Evolutionary conservation across 2,329 filamentous ascomycete genomes (phyloP), one percentile per base, ranked within the genome.

Genomic region (Alternaria tenuissima): DNA sequence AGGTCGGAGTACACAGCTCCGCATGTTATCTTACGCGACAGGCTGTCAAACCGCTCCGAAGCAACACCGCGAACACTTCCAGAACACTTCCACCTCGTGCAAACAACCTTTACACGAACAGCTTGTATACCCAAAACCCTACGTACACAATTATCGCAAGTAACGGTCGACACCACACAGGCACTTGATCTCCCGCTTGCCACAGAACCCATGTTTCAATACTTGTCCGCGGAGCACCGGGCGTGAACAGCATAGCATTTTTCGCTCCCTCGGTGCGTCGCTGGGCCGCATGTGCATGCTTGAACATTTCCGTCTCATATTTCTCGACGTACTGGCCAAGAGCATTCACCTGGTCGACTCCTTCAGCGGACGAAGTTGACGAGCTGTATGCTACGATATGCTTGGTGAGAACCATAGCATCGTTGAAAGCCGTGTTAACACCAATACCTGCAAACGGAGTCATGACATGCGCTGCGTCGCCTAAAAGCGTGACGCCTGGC

Each of bases 201-300:
- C 70, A 55, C 4, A 64, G n/a, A 3, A 69, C 43, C 59, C 61
- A 81, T 26, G 65, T 76, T 24, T 82, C 79, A 54, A 86, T 81
- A 16, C 79, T 73, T 4, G 76, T 71, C 44, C 79, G 72, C 18
- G 84, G 84, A 9, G 80, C 80, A 3, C 80, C 81, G 4, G 79
- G 76, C 0, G 81, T 84, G 59, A 83, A 82, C 65, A 86, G 79
- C 80, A 82, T 84, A 39, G 80, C 76, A 30, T 76, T 73, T 67
- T 82, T 81, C 67, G 80, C 67, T 55, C 85, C 83, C 48, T 81
- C 81, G 9, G 78, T 81, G 55, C 73, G 42, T 41, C 73, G 63
- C 52, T 77, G 72, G n/a, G 66, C 76, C 44, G 67, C 64, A 14
- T 72, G 75, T n/a, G 76, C 75, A 7, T 76, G 65, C n/a, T 46